Conservation (phyloP, 1,284 basidiomycete genomes). For the Irpex rosettiformis region DNA sequence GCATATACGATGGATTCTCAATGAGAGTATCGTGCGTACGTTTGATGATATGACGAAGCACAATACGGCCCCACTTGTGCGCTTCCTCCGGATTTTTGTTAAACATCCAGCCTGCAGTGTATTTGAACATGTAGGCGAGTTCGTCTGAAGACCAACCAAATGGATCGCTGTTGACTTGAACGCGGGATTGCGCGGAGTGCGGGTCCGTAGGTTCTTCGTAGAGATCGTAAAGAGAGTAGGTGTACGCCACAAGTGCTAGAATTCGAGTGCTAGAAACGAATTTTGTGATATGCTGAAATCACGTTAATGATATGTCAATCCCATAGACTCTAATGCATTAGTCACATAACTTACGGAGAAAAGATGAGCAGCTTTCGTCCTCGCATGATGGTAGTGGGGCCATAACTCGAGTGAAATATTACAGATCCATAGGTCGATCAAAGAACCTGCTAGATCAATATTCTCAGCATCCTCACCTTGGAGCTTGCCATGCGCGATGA, state of each 20-base stretch:
- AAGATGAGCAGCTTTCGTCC: conserved; percentile 25
- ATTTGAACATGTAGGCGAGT: conserved; percentile 24
- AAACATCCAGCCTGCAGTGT: conserved; percentile 27
- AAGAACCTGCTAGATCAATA: conserved; percentile 26
- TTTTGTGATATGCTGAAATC: conserved; percentile 5
- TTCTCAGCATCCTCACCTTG: conserved; percentile 18
- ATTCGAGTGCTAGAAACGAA: conserved; percentile 7
- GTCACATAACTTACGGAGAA: conserved; percentile 25
- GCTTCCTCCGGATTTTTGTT: conserved; percentile 20
- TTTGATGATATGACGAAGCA: conserved; percentile 22
- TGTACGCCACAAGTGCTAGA: conserved; percentile 1
- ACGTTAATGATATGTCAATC: neutral
- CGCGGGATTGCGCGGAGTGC: neutral
- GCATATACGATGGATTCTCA: conserved; percentile 17
- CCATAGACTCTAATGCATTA: no score
- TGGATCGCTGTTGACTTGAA: neutral
- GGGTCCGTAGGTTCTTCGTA: neutral
- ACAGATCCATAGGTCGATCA: conserved; percentile 31
- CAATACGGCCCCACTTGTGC: conserved; percentile 24
- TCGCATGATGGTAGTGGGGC: conserved; percentile 24
- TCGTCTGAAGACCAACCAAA: conserved; percentile 14
- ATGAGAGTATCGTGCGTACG: conserved; percentile 22
- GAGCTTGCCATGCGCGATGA: conserved; percentile 13
- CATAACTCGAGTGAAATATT: conserved; percentile 20
- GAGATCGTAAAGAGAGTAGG: neutral